These are phyloP conservation scores for Suhomyces faveliae DNA, from an alignment of 805 yeast species.

Conservation along the genomic window DNA sequence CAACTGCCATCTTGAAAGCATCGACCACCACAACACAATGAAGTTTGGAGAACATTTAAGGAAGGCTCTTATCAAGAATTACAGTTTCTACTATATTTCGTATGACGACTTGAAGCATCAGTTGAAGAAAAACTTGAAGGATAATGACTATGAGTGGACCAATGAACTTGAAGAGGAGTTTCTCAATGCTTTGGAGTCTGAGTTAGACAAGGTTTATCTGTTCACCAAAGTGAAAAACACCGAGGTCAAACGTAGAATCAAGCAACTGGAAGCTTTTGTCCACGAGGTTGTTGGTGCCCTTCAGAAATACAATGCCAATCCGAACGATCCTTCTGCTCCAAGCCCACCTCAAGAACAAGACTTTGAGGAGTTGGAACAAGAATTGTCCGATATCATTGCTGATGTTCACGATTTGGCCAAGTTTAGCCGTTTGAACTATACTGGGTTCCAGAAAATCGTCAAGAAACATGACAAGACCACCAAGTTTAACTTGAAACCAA, in stretches of 20 bases:
- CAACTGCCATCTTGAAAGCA: not conserved
- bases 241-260: slow-evolving; percentile 82
- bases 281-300: slow-evolving; percentile 57
- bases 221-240: slow-evolving; percentile 86
- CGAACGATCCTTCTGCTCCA: slow-evolving; percentile 39
- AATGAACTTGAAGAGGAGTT: slow-evolving; percentile 80
- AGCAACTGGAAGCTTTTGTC: slow-evolving; percentile 74
- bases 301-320: slow-evolving; percentile 22
- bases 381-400: slow-evolving; percentile 75
- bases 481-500: slow-evolving; percentile 69
- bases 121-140: slow-evolving; percentile 65
- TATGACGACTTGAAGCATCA: slow-evolving; percentile 88
- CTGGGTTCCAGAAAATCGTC: slow-evolving; percentile 94
- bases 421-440: slow-evolving; percentile 88
- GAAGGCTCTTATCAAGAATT: slow-evolving; percentile 85
- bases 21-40: slow-evolving; percentile 43
- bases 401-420: slow-evolving; percentile 97
- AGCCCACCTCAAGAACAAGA: slow-evolving; percentile 42
- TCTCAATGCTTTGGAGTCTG: slow-evolving; percentile 69
- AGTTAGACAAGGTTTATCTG: slow-evolving; percentile 88
- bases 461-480: slow-evolving; percentile 96
- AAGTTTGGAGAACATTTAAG: slow-evolving; percentile 94
- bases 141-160: slow-evolving; percentile 63
- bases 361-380: slow-evolving; percentile 44
- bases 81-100: slow-evolving; percentile 84